Evolutionary conservation across 1,284 basidiomycete species (phyloP).

Genomic region (Cryptococcus sp.): DNA sequence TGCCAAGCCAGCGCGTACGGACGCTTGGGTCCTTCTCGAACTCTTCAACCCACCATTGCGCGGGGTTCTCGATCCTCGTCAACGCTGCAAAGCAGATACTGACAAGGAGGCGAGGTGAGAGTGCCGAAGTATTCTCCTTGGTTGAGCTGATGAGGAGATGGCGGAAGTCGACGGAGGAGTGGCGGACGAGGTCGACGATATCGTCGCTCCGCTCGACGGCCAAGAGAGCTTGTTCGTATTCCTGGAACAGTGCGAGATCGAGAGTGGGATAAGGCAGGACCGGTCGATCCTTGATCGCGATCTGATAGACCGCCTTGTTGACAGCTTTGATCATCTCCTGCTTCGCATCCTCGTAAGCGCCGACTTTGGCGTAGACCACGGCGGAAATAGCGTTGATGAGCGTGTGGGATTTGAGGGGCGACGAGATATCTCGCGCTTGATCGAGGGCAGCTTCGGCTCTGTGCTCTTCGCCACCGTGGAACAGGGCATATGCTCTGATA

Average conservation of each 20-base stretch:
- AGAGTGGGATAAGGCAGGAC: constrained; percentile 7
- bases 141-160: constrained; percentile 4
- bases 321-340: constrained; percentile 12
- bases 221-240: constrained; percentile 6
- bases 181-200: constrained; percentile 13
- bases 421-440: background rate
- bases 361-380: constrained; percentile 10
- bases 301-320: constrained; percentile 3
- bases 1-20: background rate
- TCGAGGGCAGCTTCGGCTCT: constrained; percentile 6
- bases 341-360: constrained; percentile 11
- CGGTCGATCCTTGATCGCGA: background rate
- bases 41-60: constrained; percentile 11
- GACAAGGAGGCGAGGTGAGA: background rate
- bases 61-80: constrained; percentile 4
- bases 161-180: background rate
- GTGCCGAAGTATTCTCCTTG: background rate
- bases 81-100: constrained; percentile 12
- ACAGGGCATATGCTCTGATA: constrained; percentile 15
- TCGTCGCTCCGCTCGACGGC: constrained; percentile 9
- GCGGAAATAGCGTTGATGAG: constrained; percentile 11
- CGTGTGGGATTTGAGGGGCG: background rate
- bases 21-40: constrained; percentile 2
- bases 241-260: constrained; percentile 6
- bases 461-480: constrained; percentile 3